Base-by-base conservation (phyloP, 1,284 basidiomycete genomes). In the Irpex lacteus region DNA sequence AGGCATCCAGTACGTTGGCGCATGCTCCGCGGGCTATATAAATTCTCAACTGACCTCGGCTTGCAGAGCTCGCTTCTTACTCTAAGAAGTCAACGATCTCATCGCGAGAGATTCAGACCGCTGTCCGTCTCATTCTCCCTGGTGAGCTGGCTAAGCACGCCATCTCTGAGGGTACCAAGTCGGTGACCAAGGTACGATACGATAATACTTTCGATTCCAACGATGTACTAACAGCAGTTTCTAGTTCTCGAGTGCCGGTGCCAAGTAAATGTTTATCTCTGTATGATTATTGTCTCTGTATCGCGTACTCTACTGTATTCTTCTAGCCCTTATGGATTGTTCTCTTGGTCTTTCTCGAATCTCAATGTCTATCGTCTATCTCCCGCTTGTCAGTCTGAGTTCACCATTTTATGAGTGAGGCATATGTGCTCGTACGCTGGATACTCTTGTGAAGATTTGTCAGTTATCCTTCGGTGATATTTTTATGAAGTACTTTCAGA, bases 41-140 rank as follows among this genome's bases (percentile, higher is more conserved):
- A 3, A 53, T 53, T 53, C 52, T 53, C 52, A 26, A 26, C 21
- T 53, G 26, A 26, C 26, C 44, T 18, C 37, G 38, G n/a, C 59
- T 63, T 8, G 54, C 62, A 90, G 89, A 95, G 82, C 91, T 97
- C 69, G 94, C 94, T 47, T 84, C 90, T 3, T 96, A 96, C 85
- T 95, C 94, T 68, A 95, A 95, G 85, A 95, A 95, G 81, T 94
- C 93, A 9, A 97, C 94, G 61, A 96, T 96, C 80, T 95, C 94
- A 62, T 95, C 94, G 57, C 92, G 94, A 66, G 94, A 96, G 80
- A 96, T 96, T 73, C 94, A 96, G 79, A 96, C 94, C 58, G 86
- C 92, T 61, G 94, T 96, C 59, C 91, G 94, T 67, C 86, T 97
- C 53, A 96, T 97, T 77, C 89, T 97, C 3, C 94, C 94, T 70